These are phyloP conservation scores for Arabidopsis arenosa DNA, from an alignment of 345 rosid species.

Conservation along the genomic window DNA sequence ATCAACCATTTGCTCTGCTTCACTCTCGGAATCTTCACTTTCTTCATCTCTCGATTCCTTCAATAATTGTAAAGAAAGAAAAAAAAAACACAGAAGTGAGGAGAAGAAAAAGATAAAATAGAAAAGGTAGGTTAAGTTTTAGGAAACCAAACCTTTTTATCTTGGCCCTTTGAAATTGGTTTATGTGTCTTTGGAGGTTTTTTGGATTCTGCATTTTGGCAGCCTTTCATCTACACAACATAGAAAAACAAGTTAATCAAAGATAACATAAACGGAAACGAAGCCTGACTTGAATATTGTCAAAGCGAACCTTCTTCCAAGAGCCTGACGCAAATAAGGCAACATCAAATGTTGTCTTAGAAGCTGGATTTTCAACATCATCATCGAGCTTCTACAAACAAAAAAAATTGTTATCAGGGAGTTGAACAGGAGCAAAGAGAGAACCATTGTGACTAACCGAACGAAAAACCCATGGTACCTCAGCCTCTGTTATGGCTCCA, in stretches of 20 bases:
- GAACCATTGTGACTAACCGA: conserved; percentile 14
- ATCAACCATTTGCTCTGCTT: conserved; percentile 80
- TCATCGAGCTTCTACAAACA: conserved; percentile 59
- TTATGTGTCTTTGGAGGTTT: conserved; percentile 44
- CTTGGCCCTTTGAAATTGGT: conserved; percentile 43
- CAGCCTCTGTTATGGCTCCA: conserved; percentile 51
- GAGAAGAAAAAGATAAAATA: not conserved
- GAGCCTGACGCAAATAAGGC: conserved; percentile 71
- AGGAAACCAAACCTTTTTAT: conserved; percentile 49
- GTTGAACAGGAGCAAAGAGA: conserved; percentile 7
- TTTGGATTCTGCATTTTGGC: conserved; percentile 48
- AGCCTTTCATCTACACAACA: conserved; percentile 55
- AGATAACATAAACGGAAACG: conserved; percentile 12
- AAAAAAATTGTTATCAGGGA: conserved; percentile 17
- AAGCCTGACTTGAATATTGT: not conserved
- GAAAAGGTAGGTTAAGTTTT: conserved; percentile 2
- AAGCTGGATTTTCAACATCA: conserved; percentile 52
- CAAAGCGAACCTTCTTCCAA: conserved; percentile 70
- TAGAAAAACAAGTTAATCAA: conserved; percentile 18
- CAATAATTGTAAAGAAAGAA: conserved; percentile 29
- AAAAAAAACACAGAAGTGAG: conserved; percentile 4
- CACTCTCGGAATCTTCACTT: conserved; percentile 61
- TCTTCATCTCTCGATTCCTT: conserved; percentile 56
- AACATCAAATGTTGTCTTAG: conserved; percentile 84
- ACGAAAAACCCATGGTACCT: conserved; percentile 34